Evolutionary conservation across 805 yeast genomes (phyloP), one percentile per base, ranked within the genome.

Genomic region (Candida montana): DNA sequence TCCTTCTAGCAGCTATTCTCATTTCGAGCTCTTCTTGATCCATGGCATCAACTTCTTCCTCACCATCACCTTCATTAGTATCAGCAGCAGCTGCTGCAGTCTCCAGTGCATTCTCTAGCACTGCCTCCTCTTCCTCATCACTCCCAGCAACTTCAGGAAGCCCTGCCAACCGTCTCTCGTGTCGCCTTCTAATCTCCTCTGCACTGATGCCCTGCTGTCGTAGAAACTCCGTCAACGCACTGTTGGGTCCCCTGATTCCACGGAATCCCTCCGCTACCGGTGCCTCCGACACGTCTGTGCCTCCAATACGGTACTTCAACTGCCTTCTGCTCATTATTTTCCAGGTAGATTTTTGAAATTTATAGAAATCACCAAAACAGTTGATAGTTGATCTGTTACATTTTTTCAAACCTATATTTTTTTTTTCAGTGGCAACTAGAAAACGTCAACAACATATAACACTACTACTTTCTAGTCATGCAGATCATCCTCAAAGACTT

Each of bases 121-220:
- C 60, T 21, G 53, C 64, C 30, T 51, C 57, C 28, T 48, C 43
- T 11, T 53, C 53, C 18, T 24, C 43, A 27, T 21, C 24, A 9
- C 24, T 21, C 24, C 9, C 24, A 7, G 24, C 9, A 9, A 33
- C 29, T 23, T 41, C 36, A 26, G 40, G 33, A 9, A 26, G n/a
- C 15, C 40, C 40, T 15, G 35, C 35, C 6, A 59, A 59, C 26
- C 62, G 61, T 39, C 60, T 63, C 45, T 59, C 45, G 59, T 67
- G 71, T 44, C 71, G 57, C 37, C 65, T 65, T 55, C 89, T 71
- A 57, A 88, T 88, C 32, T 77, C 79, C 43, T 80, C 88, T 1
- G 96, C 88, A 55, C 69, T 83, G 63, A 90, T 90, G 28, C 97
- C 97, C 61, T 89, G 95, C 42, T 83, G 87, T 37, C 89, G 70